These are phyloP conservation scores for Pittosporum tobira DNA, from an alignment of 129 eudicot species.

Conservation along the genomic window DNA sequence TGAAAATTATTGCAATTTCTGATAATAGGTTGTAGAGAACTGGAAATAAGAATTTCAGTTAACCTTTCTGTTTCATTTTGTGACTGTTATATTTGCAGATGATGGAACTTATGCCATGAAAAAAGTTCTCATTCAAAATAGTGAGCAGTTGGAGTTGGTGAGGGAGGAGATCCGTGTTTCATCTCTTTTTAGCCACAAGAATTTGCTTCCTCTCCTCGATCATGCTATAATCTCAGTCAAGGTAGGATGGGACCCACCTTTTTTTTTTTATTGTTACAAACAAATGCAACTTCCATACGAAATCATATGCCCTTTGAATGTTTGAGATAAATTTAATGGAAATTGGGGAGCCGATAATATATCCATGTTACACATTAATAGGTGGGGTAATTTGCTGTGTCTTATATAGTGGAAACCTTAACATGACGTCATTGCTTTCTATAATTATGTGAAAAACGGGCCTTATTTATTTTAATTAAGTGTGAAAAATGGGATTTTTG, in stretches of 20 bases:
- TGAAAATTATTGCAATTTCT: too few species aligned
- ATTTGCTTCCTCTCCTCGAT: conserved; percentile 92
- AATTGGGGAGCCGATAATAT: too few species aligned
- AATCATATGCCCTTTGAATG: too few species aligned
- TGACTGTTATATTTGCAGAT: conserved; percentile 36
- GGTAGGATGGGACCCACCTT: conserved; percentile 25
- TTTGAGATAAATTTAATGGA: too few species aligned
- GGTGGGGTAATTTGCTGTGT: too few species aligned
- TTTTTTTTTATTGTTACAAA: neutral
- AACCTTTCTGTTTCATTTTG: neutral
- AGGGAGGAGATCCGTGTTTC: conserved; percentile 96
- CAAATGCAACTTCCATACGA: too few species aligned
- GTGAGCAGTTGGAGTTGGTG: conserved; percentile 81
- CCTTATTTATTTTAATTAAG: too few species aligned
- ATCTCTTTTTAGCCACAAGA: conserved; percentile 66
- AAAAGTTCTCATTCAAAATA: conserved; percentile 82
- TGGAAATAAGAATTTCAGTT: neutral
- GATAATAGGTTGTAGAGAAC: neutral
- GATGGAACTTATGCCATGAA: conserved; percentile 99
- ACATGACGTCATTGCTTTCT: neutral
- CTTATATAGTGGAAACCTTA: neutral
- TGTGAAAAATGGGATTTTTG: neutral
- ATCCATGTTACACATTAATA: too few species aligned
- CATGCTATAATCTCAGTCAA: conserved; percentile 89
- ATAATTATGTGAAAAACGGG: neutral